Base-by-base conservation (phyloP, 495 filamentous ascomycete genomes). In the Penicillium samsonianum region DNA sequence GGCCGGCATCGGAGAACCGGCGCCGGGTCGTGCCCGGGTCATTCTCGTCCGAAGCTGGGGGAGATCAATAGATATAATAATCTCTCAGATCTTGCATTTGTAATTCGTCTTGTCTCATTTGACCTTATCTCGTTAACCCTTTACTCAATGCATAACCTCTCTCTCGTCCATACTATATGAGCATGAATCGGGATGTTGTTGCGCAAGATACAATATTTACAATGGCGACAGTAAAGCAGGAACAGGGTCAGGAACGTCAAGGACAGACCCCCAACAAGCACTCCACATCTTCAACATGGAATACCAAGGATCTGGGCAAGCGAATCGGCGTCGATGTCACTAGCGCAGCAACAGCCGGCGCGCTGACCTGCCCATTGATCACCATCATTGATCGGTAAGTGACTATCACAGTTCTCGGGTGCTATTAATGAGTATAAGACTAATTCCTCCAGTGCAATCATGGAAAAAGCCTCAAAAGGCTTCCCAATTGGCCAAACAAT, bases 401-500 rank as follows among this genome's bases (percentile, higher is more conserved):
- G 25, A 30, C 40, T 45, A 38, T 23, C n/a, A 50, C 19, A 53
- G 61, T 35, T 22, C 19, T 35, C 16, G 25, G 14, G 12, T 22
- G 31, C 23, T 52, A 26, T 31, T 26, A 28, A 22, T 8, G 11
- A 26, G 22, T 12, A n/a, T 5, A 30, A 41, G 19, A 38, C 44
- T 67, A 41, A 65, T 54, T 9, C 8, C 35, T 49, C 26, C 64
- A 96, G 91, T 51, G 90, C 86, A 11, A 96, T 98, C 65, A 96
- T 97, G 73, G 92, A 97, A 74, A 96, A 96, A 76, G 90, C 93
- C 16, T 91, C 90, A 41, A 92, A 91, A 62, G 84, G 87, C 53
- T 80, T 81, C 60, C 81, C 88, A n/a, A 85, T 97, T 57, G 71
- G 73, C 45, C 68, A 75, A 46, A 92, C 89, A 45, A 75, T 96